phyloP scores from a whole-genome alignment of 257 asterid genomes.

The Plantago ovata region DNA sequence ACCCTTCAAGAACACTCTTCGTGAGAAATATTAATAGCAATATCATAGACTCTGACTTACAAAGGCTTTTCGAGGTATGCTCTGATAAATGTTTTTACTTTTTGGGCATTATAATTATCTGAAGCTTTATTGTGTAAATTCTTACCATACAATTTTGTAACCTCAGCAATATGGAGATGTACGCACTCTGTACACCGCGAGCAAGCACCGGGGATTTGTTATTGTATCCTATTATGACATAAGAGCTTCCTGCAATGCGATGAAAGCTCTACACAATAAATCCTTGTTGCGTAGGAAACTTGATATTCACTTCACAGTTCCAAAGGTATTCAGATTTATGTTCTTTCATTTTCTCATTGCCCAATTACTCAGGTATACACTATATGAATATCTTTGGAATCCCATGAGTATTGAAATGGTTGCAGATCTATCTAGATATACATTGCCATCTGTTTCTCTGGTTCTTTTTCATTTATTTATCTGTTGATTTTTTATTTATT shows the following conservation, averaged over 20 bases:
- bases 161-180: constrained; percentile 58
- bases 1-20: constrained; percentile 74
- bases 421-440: too few species aligned
- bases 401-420: neutral
- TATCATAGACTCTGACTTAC: constrained; percentile 79
- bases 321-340: constrained; percentile 50
- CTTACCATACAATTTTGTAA: constrained; percentile 21
- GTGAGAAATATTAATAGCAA: constrained; percentile 86
- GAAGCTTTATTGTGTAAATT: constrained; percentile 6
- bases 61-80: constrained; percentile 73
- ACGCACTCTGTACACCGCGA: constrained; percentile 42
- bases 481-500: neutral
- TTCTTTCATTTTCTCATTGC: constrained; percentile 27
- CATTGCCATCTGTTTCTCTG: constrained; percentile 4
- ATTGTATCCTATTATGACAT: constrained; percentile 56
- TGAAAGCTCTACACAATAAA: constrained; percentile 65
- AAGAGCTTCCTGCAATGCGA: constrained; percentile 53
- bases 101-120: constrained; percentile 15
- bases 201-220: constrained; percentile 62
- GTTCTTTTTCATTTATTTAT: neutral
- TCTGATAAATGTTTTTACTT: constrained; percentile 1
- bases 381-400: neutral
- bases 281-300: constrained; percentile 70
- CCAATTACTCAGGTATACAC: constrained; percentile 14
- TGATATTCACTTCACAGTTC: constrained; percentile 86